phyloP scores from a whole-genome alignment of 306 rosid genomes.

The Betula pendula region DNA sequence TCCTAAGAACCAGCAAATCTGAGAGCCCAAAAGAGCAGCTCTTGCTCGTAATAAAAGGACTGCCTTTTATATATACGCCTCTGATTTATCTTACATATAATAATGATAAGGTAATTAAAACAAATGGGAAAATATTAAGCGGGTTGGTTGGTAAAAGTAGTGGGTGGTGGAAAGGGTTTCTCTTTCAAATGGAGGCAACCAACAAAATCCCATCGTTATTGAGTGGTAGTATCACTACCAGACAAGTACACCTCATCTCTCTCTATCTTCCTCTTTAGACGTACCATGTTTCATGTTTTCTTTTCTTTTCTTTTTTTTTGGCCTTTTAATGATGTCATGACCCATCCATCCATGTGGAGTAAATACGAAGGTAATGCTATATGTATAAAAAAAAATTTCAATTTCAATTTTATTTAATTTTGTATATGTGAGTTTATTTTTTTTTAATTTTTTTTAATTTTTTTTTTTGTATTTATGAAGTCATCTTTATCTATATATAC shows the following conservation, averaged over 20 bases:
- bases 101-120: neutral
- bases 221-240: conserved; percentile 52
- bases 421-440: no score
- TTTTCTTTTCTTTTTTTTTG: neutral
- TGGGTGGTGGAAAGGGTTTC: conserved; percentile 34
- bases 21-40: conserved; percentile 35
- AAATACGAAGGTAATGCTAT: no score
- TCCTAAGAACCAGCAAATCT: conserved; percentile 37
- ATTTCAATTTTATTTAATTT: no score
- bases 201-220: conserved; percentile 57
- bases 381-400: no score
- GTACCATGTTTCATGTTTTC: conserved; percentile 10
- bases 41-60: conserved; percentile 19
- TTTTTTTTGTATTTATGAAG: no score
- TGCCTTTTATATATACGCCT: conserved; percentile 25
- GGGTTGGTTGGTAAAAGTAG: conserved; percentile 39
- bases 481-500: no score
- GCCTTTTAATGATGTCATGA: no score
- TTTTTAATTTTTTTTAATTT: no score
- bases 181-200: conserved; percentile 27
- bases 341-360: no score
- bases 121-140: neutral
- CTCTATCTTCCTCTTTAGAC: neutral
- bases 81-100: conserved; percentile 19
- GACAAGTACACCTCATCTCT: conserved; percentile 8